Base-by-base conservation (phyloP, 495 filamentous ascomycete species). In the Penicillium malachiteum region DNA sequence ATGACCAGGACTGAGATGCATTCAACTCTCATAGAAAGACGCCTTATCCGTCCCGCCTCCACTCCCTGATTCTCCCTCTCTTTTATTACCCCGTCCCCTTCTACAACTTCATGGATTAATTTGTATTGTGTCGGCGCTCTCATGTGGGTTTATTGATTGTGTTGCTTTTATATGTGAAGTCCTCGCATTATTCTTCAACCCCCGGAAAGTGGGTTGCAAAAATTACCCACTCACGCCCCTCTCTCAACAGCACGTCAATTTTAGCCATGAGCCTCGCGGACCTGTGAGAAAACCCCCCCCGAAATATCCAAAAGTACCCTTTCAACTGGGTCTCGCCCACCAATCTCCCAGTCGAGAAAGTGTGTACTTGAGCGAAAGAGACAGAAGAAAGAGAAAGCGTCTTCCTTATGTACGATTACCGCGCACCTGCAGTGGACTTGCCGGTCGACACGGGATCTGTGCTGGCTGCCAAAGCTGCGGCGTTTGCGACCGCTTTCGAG, bases 401-500 rank as follows among this genome's bases (percentile, higher is more conserved):
- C 43, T 53, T 44, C 62, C 67, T 59, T 50, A 77, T 77, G 73
- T 71, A 62, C 57, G 67, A 72, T 48, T 63, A 63, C 54, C 65
- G 69, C 50, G 55, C 21, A 26, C 21, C 21, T 26, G 21, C 65
- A 54, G 62, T 59, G 55, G 68, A 75, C 60, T 59, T 72, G 63
- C 65, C 66, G 38, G 63, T 69, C 58, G 62, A 71, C 49, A 63
- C 67, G 26, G 59, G 60, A 63, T 69, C 72, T 59, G 55, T 62
- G 50, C 56, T 74, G 59, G 60, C 62, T 57, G 64, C 63, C 49
- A 75, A 76, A 54, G 64, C 65, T 26, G 67, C 64, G 35, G 60
- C 75, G 18, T 66, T 73, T 63, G 68, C 76, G 56, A 76, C 78
- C 56, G 65, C 77, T 51, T 71, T 78, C 55, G 73, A 79, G 48